phyloP scores from a whole-genome alignment of 768 basidiomycete genomes.

The Cubamyces lactineus region DNA sequence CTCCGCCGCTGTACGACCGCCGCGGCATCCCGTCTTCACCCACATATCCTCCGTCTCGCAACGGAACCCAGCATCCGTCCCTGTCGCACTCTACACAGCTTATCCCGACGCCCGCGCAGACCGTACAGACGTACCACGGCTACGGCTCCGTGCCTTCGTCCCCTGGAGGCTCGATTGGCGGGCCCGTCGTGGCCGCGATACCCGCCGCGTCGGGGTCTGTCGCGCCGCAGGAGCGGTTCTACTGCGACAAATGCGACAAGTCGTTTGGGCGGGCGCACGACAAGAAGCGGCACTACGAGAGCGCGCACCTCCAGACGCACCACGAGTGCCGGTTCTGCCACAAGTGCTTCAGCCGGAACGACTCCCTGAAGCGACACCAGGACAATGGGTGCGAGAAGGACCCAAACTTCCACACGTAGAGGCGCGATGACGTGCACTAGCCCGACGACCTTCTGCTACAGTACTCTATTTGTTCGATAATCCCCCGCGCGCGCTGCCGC shows the following conservation, averaged over 20 bases:
- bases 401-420: conserved; percentile 38
- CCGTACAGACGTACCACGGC: conserved; percentile 25
- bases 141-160: conserved; percentile 13
- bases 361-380: conserved; percentile 80
- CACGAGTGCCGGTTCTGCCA: conserved; percentile 75
- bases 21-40: background rate
- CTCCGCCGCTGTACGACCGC: conserved; percentile 9
- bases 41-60: conserved; percentile 5
- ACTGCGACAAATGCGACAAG: conserved; percentile 76
- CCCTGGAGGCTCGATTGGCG: conserved; percentile 1
- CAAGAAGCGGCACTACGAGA: conserved; percentile 80
- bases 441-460: conserved; percentile 7
- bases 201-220: conserved; percentile 32
- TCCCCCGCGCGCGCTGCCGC: background rate
- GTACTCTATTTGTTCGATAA: conserved; percentile 15
- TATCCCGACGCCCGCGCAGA: conserved; percentile 28
- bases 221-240: conserved; percentile 64
- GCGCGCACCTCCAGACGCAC: conserved; percentile 65
- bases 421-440: conserved; percentile 10
- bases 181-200: conserved; percentile 27
- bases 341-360: conserved; percentile 78
- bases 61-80: conserved; percentile 15
- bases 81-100: conserved; percentile 25
- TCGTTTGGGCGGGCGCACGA: conserved; percentile 83
- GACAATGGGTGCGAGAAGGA: conserved; percentile 81